These are phyloP conservation scores for Bertia moriformis DNA, from an alignment of 2,329 filamentous ascomycete species.

Conservation along the genomic window DNA sequence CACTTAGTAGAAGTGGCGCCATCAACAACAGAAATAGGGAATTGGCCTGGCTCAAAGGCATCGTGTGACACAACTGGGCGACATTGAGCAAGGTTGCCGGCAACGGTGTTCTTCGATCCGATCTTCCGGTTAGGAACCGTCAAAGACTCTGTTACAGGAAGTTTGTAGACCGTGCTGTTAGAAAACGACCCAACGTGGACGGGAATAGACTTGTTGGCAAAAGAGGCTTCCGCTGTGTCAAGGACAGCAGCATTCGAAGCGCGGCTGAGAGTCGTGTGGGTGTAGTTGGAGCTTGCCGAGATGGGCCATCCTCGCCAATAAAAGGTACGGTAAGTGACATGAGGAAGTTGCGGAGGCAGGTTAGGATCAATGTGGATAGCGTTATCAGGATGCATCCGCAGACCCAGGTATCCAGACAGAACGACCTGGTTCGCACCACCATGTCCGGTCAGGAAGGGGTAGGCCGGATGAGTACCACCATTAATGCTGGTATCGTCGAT, in stretches of 20 bases:
- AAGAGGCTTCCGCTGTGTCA: constrained; percentile 35
- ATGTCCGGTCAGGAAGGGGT: constrained; percentile 57
- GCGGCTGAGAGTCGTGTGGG: constrained; percentile 47
- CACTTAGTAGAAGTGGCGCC: constrained; percentile 52
- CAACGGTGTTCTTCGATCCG: constrained; percentile 33
- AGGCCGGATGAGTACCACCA: constrained; percentile 54
- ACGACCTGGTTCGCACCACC: constrained; percentile 55
- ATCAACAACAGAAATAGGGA: constrained; percentile 52
- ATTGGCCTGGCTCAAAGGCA: constrained; percentile 46
- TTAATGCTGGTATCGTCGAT: constrained; percentile 43
- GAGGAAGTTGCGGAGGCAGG: constrained; percentile 48
- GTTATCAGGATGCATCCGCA: constrained; percentile 38
- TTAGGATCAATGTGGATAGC: constrained; percentile 48
- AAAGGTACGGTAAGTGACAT: constrained; percentile 45
- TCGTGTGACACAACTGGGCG: constrained; percentile 30
- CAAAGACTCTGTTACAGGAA: constrained; percentile 32
- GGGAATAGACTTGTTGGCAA: constrained; percentile 35
- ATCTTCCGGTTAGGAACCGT: constrained; percentile 42
- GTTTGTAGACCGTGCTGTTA: constrained; percentile 23
- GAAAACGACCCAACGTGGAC: constrained; percentile 34
- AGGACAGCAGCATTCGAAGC: constrained; percentile 22
- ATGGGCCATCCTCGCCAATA: constrained; percentile 55
- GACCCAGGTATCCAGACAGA: constrained; percentile 53
- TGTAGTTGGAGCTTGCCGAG: constrained; percentile 43
- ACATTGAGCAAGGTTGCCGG: constrained; percentile 53